Percentiles rank a stretch among this genome's conserved stretches.
Evolutionary conservation across 805 yeast genomes (phyloP).

Genomic region (Candida argentea): DNA sequence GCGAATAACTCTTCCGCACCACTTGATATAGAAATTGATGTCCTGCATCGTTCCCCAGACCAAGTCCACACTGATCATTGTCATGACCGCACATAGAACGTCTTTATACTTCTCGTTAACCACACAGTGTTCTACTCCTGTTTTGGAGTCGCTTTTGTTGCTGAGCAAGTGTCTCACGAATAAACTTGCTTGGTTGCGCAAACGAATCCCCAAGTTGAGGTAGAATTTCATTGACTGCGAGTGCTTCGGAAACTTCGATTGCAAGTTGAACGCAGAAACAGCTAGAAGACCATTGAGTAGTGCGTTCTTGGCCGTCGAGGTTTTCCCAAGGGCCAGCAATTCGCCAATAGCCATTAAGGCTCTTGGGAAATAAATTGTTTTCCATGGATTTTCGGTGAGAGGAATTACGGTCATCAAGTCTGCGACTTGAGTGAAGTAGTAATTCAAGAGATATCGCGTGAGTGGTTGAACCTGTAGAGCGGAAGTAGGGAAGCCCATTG

Average conservation of each 20-base stretch:
- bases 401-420: conserved; percentile 68
- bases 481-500: conserved; percentile 40
- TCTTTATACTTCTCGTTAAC: conserved; percentile 68
- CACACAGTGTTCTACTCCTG: conserved; percentile 35
- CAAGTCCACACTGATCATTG: conserved; percentile 82
- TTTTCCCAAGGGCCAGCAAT: conserved; percentile 58
- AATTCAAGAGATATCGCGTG: conserved; percentile 59
- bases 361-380: conserved; percentile 73
- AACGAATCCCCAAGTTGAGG: conserved; percentile 59
- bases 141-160: conserved; percentile 18
- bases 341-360: conserved; percentile 81
- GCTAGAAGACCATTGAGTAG: conserved; percentile 71
- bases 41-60: conserved; percentile 90
- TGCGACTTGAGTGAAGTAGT: conserved; percentile 68
- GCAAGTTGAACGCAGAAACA: conserved; percentile 72
- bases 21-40: conserved; percentile 62
- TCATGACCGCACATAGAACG: conserved; percentile 68
- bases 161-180: conserved; percentile 50
- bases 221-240: conserved; percentile 60
- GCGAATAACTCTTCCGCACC: conserved; percentile 67
- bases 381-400: conserved; percentile 78
- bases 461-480: conserved; percentile 60
- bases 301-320: conserved; percentile 70
- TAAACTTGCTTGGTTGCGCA: conserved; percentile 64
- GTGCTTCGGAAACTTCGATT: conserved; percentile 58